These are phyloP conservation scores for Mortierella sp. DNA, from an alignment of 371 early-diverging fungal genomes.

Conservation along the genomic window DNA sequence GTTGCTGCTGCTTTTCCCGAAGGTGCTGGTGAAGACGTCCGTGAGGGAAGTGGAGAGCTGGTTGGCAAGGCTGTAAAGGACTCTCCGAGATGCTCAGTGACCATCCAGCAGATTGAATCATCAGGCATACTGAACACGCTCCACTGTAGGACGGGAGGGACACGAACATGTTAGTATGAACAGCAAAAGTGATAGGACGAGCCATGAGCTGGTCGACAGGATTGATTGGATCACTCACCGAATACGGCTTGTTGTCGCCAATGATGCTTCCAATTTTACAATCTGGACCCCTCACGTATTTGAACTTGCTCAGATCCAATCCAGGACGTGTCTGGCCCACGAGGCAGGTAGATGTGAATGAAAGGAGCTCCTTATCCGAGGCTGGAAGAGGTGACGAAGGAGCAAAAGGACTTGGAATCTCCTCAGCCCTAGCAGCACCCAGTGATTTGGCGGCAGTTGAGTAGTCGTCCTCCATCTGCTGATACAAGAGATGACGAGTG, in stretches of 20 bases:
- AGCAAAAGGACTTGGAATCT: not conserved
- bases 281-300: slow-evolving; percentile 19
- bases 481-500: slow-evolving; percentile 26
- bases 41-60: slow-evolving; percentile 4
- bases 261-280: slow-evolving; percentile 31
- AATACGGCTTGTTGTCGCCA: slow-evolving; percentile 37
- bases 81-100: slow-evolving; percentile 23
- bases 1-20: not conserved
- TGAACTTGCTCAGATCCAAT: slow-evolving; percentile 15
- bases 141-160: slow-evolving; percentile 15
- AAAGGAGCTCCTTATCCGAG: slow-evolving; percentile 24
- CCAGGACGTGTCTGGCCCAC: slow-evolving; percentile 27
- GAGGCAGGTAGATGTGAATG: slow-evolving; percentile 29
- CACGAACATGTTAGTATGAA: too few relatives aligned
- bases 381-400: slow-evolving; percentile 7
- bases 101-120: slow-evolving; percentile 41
- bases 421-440: not conserved
- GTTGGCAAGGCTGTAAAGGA: slow-evolving; percentile 2
- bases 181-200: too few relatives aligned
- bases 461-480: slow-evolving; percentile 18
- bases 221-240: slow-evolving; percentile 15
- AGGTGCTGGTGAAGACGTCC: slow-evolving; percentile 1
- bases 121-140: slow-evolving; percentile 36
- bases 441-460: not conserved
- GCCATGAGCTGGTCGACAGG: too few relatives aligned